Evolutionary conservation across 2,329 filamentous ascomycete species (phyloP).

Genomic region (Curvularia verruculosa): DNA sequence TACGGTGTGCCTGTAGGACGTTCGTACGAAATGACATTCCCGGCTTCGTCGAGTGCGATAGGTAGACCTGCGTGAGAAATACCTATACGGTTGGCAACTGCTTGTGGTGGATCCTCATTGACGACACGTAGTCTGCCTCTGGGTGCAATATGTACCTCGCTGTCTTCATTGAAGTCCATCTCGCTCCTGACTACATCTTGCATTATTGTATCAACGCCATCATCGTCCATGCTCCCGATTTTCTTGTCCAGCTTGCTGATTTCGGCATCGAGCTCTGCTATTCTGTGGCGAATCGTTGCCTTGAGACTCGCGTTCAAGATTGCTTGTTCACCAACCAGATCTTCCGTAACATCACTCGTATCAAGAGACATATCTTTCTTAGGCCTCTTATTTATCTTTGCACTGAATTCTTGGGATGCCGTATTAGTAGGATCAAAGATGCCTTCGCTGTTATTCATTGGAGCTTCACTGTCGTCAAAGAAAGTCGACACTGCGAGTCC

Average conservation of each 20-base stretch:
- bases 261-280: not conserved
- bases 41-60: not conserved
- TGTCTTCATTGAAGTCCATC: no score
- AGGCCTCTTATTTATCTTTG: not conserved
- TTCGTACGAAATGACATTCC: not conserved
- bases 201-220: not conserved
- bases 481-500: not conserved
- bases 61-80: conserved; percentile 4
- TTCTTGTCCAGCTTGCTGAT: not conserved
- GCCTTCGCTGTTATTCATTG: not conserved
- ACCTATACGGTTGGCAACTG: not conserved
- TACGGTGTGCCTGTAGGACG: not conserved
- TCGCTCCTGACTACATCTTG: not conserved
- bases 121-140: no score
- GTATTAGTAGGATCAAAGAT: not conserved
- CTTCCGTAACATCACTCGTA: not conserved
- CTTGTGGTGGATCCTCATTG: not conserved
- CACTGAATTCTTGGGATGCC: not conserved
- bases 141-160: not conserved
- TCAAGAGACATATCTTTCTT: not conserved
- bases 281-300: not conserved
- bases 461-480: not conserved
- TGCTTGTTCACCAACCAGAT: not conserved
- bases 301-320: not conserved
- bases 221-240: not conserved